phyloP scores from a whole-genome alignment of 2,329 filamentous ascomycete genomes.

The Fusarium setosum region DNA sequence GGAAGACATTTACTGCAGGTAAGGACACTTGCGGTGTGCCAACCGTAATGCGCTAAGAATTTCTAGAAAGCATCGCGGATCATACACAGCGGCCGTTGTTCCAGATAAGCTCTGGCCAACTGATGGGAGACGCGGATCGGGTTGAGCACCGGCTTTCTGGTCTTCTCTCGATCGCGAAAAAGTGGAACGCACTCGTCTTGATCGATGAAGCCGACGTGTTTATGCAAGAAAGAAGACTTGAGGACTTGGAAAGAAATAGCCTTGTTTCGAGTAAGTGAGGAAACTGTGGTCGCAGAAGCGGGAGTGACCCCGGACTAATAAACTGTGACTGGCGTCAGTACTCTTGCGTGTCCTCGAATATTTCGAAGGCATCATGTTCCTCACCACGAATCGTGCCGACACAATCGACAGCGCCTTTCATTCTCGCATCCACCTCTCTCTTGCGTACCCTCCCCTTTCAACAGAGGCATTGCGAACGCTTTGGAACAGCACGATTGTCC shows the following conservation, averaged over 20 bases:
- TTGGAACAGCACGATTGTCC: neutral
- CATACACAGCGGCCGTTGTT: neutral
- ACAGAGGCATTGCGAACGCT: neutral
- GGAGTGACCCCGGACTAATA: neutral
- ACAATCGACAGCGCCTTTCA: slow-evolving; percentile 1
- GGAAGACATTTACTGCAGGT: neutral
- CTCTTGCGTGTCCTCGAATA: neutral
- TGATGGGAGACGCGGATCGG: neutral
- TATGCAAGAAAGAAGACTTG: neutral
- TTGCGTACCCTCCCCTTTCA: neutral
- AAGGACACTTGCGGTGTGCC: too few relatives aligned
- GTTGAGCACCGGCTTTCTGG: neutral
- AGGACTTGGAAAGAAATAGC: neutral
- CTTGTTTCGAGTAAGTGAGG: neutral
- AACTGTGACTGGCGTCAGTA: neutral
- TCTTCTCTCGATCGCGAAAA: neutral
- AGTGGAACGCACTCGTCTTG: neutral
- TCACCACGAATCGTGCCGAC: neutral
- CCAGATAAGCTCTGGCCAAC: neutral
- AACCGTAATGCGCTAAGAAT: neutral
- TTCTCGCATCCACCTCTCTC: slow-evolving; percentile 5
- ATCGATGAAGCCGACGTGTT: neutral
- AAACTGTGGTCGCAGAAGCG: neutral
- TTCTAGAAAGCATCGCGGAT: neutral
- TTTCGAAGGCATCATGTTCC: neutral